Conservation (phyloP, 1,139 yeast genomes). For the Nakaseomyces glabratus region DNA sequence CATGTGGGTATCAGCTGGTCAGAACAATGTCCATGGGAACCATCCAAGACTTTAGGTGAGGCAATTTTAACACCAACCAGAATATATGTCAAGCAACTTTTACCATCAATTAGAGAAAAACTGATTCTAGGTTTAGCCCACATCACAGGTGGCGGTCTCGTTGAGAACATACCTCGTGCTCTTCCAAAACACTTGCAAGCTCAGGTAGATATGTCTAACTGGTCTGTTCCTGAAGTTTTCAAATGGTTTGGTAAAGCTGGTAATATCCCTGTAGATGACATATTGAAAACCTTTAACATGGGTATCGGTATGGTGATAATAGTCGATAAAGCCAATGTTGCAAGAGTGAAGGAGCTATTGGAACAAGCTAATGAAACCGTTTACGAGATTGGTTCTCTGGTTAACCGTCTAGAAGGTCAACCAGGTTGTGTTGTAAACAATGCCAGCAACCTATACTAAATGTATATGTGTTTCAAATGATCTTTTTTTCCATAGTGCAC, state of each 20-base stretch:
- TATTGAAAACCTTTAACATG: constrained; percentile 84
- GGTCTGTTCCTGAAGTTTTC: constrained; percentile 85
- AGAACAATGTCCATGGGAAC: constrained; percentile 80
- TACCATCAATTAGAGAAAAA: constrained; percentile 61
- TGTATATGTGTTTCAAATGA: no score
- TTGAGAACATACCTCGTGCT: constrained; percentile 94
- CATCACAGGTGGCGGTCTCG: constrained; percentile 96
- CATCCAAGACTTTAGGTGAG: constrained; percentile 69
- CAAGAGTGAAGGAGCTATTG: constrained; percentile 45
- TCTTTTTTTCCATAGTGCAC: neutral
- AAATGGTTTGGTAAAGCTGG: constrained; percentile 92
- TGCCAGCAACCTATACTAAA: constrained; percentile 48
- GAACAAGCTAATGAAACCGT: constrained; percentile 66
- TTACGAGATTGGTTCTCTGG: constrained; percentile 68
- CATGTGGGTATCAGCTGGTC: constrained; percentile 58
- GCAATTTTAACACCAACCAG: constrained; percentile 83
- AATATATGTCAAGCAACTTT: constrained; percentile 85
- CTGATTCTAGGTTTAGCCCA: constrained; percentile 84
- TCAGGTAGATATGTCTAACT: constrained; percentile 61
- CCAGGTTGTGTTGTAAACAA: constrained; percentile 65
- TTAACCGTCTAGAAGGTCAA: constrained; percentile 40
- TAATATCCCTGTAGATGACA: constrained; percentile 75
- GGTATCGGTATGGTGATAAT: constrained; percentile 97
- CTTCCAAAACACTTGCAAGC: constrained; percentile 77
- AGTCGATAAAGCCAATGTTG: constrained; percentile 58